Evolutionary conservation across 805 yeast species (phyloP), one percentile per base, ranked within the genome.

Genomic region (Candida ortonii): DNA sequence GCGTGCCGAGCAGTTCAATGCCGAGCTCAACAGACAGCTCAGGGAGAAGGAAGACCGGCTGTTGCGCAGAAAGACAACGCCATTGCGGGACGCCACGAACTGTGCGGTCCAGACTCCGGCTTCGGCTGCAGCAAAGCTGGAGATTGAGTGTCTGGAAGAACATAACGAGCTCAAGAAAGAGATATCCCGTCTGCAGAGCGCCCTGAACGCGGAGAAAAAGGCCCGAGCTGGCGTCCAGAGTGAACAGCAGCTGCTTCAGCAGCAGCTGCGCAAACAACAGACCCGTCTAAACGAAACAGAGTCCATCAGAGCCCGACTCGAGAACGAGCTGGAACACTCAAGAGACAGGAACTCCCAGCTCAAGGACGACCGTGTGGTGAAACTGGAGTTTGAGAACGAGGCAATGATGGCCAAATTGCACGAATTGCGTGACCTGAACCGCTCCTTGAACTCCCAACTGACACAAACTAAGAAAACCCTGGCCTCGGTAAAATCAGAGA

Each of bases 31-130:
- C 30, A 25, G 44, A 19, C 44, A 46, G 25, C 19, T 46, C 19
- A 40, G 38, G 21, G 48, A 43, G 36, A 46, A 46, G 22, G 47
- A 44, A 26, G 45, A 32, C 17, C 41, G 43, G 10, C 33, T 46
- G 14, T 22, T 39, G 20, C 34, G 33, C 12, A 34, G 25, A 15
- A 35, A 30, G 16, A 33, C 42, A n/a, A 35, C 36, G 15, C 33
- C 37, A 15, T 29, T 14, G n/a, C 7, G 24, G 6, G n/a, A 15
- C 5, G 8, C 33, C 14, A 14, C 33, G 21, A 22, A 16, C 17
- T n/a, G n/a, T n/a, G n/a, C n/a, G n/a, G n/a, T n/a, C 18, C 4
- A 16, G n/a, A 5, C 5, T 12, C 16, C 7, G 25, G 12, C 10
- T 22, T n/a, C 25, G 16, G 24, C 22, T 2, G 24, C 22, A 25